A percentile compares a stretch with the other conserved stretches of the same genome.
Conservation (phyloP, 2,329 filamentous ascomycete genomes). For the Nemania sp. region DNA sequence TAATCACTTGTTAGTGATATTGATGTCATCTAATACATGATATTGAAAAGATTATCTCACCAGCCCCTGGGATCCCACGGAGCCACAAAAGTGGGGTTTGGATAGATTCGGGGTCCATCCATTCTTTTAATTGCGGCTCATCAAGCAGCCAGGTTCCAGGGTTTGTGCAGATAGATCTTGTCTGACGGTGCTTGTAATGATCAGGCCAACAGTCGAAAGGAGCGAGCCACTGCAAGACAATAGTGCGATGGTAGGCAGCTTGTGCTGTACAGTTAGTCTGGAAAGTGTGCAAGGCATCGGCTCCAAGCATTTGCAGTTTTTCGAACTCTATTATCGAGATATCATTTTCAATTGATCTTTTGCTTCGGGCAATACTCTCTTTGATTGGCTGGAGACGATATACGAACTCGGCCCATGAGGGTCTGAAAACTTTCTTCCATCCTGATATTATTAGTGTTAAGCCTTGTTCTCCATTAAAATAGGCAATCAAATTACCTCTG, state of each 20-base stretch:
- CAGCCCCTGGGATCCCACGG: slow-evolving; percentile 45
- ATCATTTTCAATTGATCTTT: slow-evolving; percentile 37
- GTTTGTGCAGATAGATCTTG: slow-evolving; percentile 17
- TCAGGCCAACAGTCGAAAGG: slow-evolving; percentile 15
- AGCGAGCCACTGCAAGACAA: slow-evolving; percentile 27
- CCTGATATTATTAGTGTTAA: slow-evolving; percentile 21
- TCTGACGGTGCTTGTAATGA: slow-evolving; percentile 18
- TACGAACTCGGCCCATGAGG: slow-evolving; percentile 40
- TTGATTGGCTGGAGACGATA: slow-evolving; percentile 36
- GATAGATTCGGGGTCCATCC: slow-evolving; percentile 29
- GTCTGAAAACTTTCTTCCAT: slow-evolving; percentile 39
- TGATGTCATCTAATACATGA: too few species aligned
- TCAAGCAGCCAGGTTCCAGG: slow-evolving; percentile 40
- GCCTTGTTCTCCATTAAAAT: too few species aligned
- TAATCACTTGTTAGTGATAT: too few species aligned
- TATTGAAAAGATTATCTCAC: slow-evolving; percentile 34
- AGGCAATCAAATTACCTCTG: slow-evolving; percentile 20
- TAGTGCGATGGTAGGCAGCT: slow-evolving; percentile 17
- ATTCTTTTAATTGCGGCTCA: slow-evolving; percentile 29
- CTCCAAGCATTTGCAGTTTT: slow-evolving; percentile 30
- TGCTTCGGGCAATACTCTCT: slow-evolving; percentile 36
- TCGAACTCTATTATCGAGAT: slow-evolving; percentile 36
- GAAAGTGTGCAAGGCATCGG: slow-evolving; percentile 25
- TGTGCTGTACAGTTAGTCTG: slow-evolving; percentile 22
- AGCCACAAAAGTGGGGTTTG: slow-evolving; percentile 42